Conservation (phyloP, 495 filamentous ascomycete genomes). For the Hyaloscypha bicolor region DNA sequence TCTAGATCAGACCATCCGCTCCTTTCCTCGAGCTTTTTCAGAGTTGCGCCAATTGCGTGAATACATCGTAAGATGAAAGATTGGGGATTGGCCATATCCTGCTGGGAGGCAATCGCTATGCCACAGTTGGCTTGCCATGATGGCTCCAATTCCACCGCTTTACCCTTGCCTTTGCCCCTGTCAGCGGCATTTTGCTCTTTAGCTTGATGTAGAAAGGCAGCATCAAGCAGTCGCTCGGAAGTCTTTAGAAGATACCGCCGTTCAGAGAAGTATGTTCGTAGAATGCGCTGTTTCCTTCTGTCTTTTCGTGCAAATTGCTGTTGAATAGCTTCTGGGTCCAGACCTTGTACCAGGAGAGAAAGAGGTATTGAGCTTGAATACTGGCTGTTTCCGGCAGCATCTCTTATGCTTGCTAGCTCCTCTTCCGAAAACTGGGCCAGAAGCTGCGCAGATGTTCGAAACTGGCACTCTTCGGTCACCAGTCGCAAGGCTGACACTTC, state of each 20-base stretch:
- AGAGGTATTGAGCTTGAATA: constrained; percentile 44
- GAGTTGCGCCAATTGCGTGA: constrained; percentile 44
- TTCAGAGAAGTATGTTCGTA: constrained; percentile 72
- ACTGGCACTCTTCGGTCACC: constrained; percentile 81
- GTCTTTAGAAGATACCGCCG: constrained; percentile 54
- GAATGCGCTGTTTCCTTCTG: constrained; percentile 61
- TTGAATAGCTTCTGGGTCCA: constrained; percentile 47
- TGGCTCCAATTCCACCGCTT: background rate
- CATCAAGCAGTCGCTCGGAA: constrained; percentile 17
- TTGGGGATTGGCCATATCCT: background rate
- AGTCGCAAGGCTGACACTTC: constrained; percentile 83
- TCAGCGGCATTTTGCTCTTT: background rate
- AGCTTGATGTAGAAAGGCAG: background rate
- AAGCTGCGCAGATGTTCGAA: constrained; percentile 65
- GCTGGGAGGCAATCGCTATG: constrained; percentile 4
- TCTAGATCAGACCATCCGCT: constrained; percentile 55
- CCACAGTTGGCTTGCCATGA: constrained; percentile 1
- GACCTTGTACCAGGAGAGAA: constrained; percentile 39
- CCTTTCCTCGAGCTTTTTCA: constrained; percentile 48
- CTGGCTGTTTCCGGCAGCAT: constrained; percentile 60
- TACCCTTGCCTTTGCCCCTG: constrained; percentile 15
- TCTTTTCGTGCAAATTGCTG: constrained; percentile 57
- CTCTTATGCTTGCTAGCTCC: constrained; percentile 66
- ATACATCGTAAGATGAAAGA: constrained; percentile 40
- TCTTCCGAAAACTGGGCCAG: constrained; percentile 66